phyloP scores from a whole-genome alignment of 257 asterid species.

The Capsicum baccatum region DNA sequence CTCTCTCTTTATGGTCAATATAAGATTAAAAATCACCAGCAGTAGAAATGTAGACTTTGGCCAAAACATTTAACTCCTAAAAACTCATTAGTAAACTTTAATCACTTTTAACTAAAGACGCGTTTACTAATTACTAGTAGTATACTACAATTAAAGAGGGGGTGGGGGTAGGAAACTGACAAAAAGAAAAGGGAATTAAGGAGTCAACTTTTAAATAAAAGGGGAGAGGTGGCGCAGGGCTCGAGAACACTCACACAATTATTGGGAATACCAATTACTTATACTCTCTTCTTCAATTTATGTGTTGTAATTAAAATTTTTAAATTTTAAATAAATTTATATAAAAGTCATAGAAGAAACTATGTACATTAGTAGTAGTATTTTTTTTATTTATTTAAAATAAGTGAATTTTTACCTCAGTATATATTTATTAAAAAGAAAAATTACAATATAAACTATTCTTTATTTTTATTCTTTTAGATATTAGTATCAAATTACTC shows the following conservation, averaged over 20 bases:
- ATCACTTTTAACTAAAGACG: not conserved
- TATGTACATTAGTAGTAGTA: too few species aligned
- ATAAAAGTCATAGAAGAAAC: too few species aligned
- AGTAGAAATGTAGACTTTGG: not conserved
- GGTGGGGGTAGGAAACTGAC: not conserved
- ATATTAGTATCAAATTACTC: too few species aligned
- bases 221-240: conserved; percentile 40
- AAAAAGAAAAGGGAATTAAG: not conserved
- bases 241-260: conserved; percentile 41
- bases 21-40: not conserved
- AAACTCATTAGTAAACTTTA: not conserved
- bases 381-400: too few species aligned
- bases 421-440: too few species aligned
- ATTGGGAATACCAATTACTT: conserved; percentile 38
- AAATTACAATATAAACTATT: too few species aligned
- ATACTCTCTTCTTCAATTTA: too few species aligned
- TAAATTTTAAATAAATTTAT: too few species aligned
- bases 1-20: not conserved
- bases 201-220: not conserved
- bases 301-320: too few species aligned
- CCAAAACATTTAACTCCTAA: not conserved
- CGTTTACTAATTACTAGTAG: not conserved
- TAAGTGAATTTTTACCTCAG: too few species aligned
- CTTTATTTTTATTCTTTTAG: too few species aligned
- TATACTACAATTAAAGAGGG: too few species aligned